A percentile compares a stretch with the other conserved stretches of the same genome.
Conservation (phyloP, 371 early-diverging fungal species). For the Lichtheimia corymbifera region DNA sequence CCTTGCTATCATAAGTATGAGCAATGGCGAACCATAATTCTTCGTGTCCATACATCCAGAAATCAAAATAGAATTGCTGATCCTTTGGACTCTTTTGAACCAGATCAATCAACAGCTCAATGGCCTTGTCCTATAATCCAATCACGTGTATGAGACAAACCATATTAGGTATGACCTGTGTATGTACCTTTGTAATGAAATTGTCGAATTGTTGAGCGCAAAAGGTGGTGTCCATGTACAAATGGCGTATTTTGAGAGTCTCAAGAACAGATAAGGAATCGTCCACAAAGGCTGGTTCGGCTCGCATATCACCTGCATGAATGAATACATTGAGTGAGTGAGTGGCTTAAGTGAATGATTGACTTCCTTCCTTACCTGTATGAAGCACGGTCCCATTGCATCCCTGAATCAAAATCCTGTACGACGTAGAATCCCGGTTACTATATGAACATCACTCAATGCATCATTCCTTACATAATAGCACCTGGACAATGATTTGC, state of each 20-base stretch:
- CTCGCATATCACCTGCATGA: conserved; percentile 30
- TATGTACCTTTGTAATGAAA: conserved; percentile 31
- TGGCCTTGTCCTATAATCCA: conserved; percentile 18
- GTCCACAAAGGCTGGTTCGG: conserved; percentile 30
- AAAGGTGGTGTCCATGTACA: conserved; percentile 48
- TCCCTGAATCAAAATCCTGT: conserved; percentile 39
- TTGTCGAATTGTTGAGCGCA: conserved; percentile 25
- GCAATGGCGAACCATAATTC: conserved; percentile 41
- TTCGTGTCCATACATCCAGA: conserved; percentile 50
- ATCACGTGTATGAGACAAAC: not conserved
- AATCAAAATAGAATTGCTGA: conserved; percentile 42
- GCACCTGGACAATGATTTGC: conserved; percentile 52
- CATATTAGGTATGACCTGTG: not conserved
- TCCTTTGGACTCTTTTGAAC: conserved; percentile 23
- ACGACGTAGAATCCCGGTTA: too few relatives aligned
- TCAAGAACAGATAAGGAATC: conserved; percentile 16
- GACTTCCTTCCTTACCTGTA: conserved; percentile 19
- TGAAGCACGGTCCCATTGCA: conserved; percentile 40
- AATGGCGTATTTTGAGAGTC: conserved; percentile 24
- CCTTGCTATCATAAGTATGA: too few relatives aligned
- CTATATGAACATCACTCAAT: too few relatives aligned
- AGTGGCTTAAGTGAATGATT: not conserved
- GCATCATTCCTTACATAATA: conserved; percentile 31
- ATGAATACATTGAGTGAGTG: not conserved
- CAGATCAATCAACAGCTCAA: conserved; percentile 25